Percentiles rank a stretch among this genome's conserved stretches.
phyloP scores from a whole-genome alignment of 306 rosid genomes.

The Malus asiatica region DNA sequence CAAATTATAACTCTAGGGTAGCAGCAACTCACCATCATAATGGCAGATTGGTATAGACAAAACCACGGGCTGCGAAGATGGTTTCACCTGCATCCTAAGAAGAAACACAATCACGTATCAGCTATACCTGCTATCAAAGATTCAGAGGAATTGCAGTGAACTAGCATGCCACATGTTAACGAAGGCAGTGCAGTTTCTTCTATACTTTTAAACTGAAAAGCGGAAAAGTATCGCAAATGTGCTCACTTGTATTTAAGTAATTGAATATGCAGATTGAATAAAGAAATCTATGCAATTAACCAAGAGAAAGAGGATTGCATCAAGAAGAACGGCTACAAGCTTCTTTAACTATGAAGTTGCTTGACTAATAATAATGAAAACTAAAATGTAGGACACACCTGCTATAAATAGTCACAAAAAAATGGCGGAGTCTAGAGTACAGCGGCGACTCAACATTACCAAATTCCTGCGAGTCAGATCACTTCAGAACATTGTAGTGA shows the following conservation, averaged over 20 bases:
- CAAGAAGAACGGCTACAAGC: background rate
- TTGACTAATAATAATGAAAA: no score
- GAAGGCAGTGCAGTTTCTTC: background rate
- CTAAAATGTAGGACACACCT: slow-evolving; percentile 37
- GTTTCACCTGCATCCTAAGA: slow-evolving; percentile 79
- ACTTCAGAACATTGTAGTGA: background rate
- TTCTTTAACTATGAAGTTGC: no score
- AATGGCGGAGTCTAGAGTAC: slow-evolving; percentile 68
- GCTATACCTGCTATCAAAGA: background rate
- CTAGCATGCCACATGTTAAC: background rate
- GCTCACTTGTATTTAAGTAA: background rate
- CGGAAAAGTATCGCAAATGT: slow-evolving; percentile 14
- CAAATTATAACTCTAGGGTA: background rate
- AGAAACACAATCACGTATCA: slow-evolving; percentile 13
- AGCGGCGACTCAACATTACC: slow-evolving; percentile 79
- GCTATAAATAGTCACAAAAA: slow-evolving; percentile 62
- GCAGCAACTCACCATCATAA: slow-evolving; percentile 63
- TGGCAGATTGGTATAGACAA: slow-evolving; percentile 78
- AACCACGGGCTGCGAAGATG: slow-evolving; percentile 56
- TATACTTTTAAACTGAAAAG: background rate
- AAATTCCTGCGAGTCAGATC: slow-evolving; percentile 60
- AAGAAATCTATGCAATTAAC: no score
- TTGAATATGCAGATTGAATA: background rate
- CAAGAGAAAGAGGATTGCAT: background rate
- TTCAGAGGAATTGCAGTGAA: background rate